Evolutionary conservation across 169 alveolate species (phyloP).

Genomic region (Perkinsus chesapeaki): DNA sequence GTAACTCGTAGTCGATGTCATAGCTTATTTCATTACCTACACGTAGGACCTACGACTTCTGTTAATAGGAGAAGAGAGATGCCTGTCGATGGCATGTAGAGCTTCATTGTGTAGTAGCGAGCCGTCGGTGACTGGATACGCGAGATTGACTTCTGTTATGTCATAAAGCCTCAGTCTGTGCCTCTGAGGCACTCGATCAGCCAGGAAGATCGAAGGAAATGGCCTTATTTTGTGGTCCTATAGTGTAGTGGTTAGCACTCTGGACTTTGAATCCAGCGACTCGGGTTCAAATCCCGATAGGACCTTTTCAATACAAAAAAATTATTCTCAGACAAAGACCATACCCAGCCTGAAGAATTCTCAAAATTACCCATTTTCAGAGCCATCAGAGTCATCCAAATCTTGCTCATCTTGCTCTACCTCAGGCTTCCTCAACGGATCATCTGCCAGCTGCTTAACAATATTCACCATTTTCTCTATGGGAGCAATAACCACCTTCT

Average conservation of each 20-base stretch:
- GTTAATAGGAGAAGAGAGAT: too few species aligned
- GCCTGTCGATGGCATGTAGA: too few species aligned
- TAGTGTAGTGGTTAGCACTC: neutral
- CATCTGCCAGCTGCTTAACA: conserved; percentile 54
- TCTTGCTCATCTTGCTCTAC: conserved; percentile 9
- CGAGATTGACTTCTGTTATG: too few species aligned
- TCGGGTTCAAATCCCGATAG: neutral
- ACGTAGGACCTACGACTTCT: too few species aligned
- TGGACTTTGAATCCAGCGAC: neutral
- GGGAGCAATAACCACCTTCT: conserved; percentile 45
- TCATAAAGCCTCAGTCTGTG: too few species aligned
- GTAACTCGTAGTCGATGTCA: too few species aligned
- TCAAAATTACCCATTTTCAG: neutral
- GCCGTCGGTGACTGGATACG: too few species aligned
- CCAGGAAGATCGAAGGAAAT: neutral
- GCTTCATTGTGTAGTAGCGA: too few species aligned
- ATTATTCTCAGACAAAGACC: too few species aligned
- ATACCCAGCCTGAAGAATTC: too few species aligned
- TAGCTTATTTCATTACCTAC: too few species aligned
- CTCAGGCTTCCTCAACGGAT: conserved; percentile 49
- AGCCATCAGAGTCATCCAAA: neutral
- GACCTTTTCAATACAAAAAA: neutral
- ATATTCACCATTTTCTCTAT: conserved; percentile 51
- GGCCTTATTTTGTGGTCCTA: neutral
- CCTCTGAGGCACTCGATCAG: neutral